Conservation (phyloP, 306 rosid species). For the Medicago lupulina region DNA sequence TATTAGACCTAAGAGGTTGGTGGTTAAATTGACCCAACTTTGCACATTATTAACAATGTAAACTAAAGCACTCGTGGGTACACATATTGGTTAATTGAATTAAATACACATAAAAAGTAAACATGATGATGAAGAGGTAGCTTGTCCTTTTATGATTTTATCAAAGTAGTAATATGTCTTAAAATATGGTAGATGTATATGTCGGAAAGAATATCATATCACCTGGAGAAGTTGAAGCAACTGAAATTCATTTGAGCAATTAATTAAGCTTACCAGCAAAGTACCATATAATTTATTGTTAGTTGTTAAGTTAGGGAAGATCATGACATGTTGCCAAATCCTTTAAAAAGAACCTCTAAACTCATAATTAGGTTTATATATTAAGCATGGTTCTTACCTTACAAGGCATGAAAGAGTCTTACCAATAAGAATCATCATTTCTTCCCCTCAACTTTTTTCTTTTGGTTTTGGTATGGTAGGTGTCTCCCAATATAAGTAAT, state of each 20-base stretch:
- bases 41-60: conserved; percentile 24
- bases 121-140: conserved; percentile 24
- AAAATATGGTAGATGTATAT: conserved; percentile 46
- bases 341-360: conserved; percentile 33
- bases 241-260: conserved; percentile 49
- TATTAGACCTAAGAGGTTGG: conserved; percentile 53
- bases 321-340: conserved; percentile 73
- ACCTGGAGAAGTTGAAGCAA: conserved; percentile 47
- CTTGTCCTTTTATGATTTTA: conserved; percentile 33
- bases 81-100: background rate
- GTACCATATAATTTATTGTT: conserved; percentile 40
- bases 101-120: conserved; percentile 34
- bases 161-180: conserved; percentile 45
- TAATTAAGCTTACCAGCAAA: conserved; percentile 52
- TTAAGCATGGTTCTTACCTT: conserved; percentile 50
- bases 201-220: conserved; percentile 46
- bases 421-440: conserved; percentile 48
- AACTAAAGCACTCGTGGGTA: background rate
- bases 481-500: conserved; percentile 41
- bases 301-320: conserved; percentile 64
- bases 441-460: conserved; percentile 16
- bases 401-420: conserved; percentile 47
- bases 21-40: conserved; percentile 46
- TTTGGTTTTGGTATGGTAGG: conserved; percentile 36
- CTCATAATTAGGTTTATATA: conserved; percentile 43